Conservation (phyloP, 768 basidiomycete species). For the Tulasnella sp. region DNA sequence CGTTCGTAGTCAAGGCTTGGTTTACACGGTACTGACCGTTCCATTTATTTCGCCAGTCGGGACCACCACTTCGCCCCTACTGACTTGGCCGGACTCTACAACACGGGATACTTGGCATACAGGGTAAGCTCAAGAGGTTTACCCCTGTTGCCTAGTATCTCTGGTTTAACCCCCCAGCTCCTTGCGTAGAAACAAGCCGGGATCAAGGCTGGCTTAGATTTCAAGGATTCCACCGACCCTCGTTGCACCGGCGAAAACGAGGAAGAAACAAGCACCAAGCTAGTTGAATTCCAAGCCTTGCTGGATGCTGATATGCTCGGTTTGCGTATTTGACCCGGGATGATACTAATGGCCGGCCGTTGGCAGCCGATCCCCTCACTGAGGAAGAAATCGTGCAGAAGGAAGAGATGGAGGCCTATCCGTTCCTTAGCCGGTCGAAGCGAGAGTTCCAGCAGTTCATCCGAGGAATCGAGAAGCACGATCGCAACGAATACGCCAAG, state of each 20-base stretch:
- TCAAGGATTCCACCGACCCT: neutral
- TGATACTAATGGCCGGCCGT: neutral
- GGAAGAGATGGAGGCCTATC: conserved; percentile 63
- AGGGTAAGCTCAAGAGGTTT: conserved; percentile 57
- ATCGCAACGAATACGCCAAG: conserved; percentile 35
- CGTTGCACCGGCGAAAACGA: conserved; percentile 62
- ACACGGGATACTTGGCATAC: conserved; percentile 74
- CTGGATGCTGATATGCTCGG: conserved; percentile 69
- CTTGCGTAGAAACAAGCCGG: neutral
- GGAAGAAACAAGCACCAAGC: conserved; percentile 64
- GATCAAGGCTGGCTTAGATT: conserved; percentile 7
- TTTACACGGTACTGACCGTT: conserved; percentile 17
- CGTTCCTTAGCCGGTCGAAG: conserved; percentile 87
- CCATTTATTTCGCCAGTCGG: conserved; percentile 51
- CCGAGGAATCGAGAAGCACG: conserved; percentile 63
- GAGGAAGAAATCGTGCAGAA: conserved; percentile 81
- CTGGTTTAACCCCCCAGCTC: neutral
- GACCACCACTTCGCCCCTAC: conserved; percentile 97
- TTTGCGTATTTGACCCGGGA: neutral
- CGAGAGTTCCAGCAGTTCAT: conserved; percentile 92
- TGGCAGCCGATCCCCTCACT: conserved; percentile 73
- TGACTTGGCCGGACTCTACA: conserved; percentile 70
- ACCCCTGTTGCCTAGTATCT: neutral
- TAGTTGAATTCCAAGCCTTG: conserved; percentile 26
- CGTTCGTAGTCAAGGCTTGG: conserved; percentile 27